phyloP scores from a whole-genome alignment of 208 protist species.

The Acanthamoeba sp. region DNA sequence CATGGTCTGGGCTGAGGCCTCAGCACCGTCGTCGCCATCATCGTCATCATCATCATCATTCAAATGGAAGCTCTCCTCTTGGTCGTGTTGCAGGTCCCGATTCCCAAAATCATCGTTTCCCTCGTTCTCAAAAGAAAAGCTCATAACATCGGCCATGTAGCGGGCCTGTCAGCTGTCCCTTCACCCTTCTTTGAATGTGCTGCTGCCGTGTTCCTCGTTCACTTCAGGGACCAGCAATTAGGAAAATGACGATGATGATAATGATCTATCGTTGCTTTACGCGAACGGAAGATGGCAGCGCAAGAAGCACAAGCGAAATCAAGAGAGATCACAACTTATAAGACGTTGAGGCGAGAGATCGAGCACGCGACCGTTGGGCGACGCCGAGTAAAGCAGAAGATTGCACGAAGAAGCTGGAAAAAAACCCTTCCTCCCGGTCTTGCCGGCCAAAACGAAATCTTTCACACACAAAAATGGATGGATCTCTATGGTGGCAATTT shows the following conservation, averaged over 20 bases:
- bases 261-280: too few species aligned
- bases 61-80: constrained; percentile 9
- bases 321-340: too few species aligned
- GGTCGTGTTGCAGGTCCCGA: background rate
- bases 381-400: too few species aligned
- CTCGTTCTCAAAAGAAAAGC: constrained; percentile 52
- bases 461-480: too few species aligned
- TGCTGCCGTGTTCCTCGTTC: too few species aligned
- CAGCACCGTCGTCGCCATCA: background rate
- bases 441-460: background rate
- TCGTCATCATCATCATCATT: background rate
- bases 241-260: too few species aligned
- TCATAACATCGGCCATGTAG: constrained; percentile 35
- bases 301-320: too few species aligned
- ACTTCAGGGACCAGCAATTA: too few species aligned
- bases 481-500: background rate
- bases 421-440: background rate
- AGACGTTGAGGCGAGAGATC: too few species aligned
- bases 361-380: too few species aligned
- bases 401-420: too few species aligned
- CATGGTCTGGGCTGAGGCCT: background rate
- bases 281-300: too few species aligned
- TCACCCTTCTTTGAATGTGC: background rate
- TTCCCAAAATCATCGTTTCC: constrained; percentile 23
- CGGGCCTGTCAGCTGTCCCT: background rate